phyloP scores from a whole-genome alignment of 2,329 filamentous ascomycete species.

The Fusarium domesticum region DNA sequence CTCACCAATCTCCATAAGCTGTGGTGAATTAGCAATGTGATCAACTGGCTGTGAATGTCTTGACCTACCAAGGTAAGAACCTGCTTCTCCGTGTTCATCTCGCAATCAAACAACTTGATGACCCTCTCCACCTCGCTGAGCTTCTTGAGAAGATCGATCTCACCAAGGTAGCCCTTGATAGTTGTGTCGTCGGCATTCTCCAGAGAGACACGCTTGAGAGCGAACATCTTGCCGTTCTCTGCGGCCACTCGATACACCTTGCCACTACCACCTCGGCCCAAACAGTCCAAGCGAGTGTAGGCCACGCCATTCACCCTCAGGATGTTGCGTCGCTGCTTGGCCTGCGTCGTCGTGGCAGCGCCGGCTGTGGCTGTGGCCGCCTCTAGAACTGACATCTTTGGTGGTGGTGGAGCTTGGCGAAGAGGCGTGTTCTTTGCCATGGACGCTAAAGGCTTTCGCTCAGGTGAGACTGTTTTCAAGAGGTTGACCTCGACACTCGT shows the following conservation, averaged over 20 bases:
- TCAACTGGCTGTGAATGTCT: too few species aligned
- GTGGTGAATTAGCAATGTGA: slow-evolving; percentile 20
- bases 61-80: slow-evolving; percentile 74
- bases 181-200: slow-evolving; percentile 84
- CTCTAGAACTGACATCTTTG: slow-evolving; percentile 96
- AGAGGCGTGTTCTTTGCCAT: slow-evolving; percentile 69
- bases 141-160: slow-evolving; percentile 86
- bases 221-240: slow-evolving; percentile 94
- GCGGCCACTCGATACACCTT: slow-evolving; percentile 97
- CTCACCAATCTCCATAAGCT: slow-evolving; percentile 98
- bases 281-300: slow-evolving; percentile 84
- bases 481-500: slow-evolving; percentile 43
- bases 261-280: slow-evolving; percentile 88
- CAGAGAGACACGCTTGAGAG: slow-evolving; percentile 86
- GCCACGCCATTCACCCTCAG: slow-evolving; percentile 86
- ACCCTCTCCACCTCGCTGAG: slow-evolving; percentile 84
- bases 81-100: slow-evolving; percentile 89
- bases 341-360: slow-evolving; percentile 70
- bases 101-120: slow-evolving; percentile 85
- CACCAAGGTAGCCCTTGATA: slow-evolving; percentile 85
- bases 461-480: slow-evolving; percentile 46
- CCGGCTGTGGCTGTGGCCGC: slow-evolving; percentile 82
- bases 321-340: slow-evolving; percentile 73
- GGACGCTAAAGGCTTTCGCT: slow-evolving; percentile 53
- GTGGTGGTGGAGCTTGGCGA: slow-evolving; percentile 76